Conservation (phyloP, 1,139 yeast species). For the Pichia sp. region DNA sequence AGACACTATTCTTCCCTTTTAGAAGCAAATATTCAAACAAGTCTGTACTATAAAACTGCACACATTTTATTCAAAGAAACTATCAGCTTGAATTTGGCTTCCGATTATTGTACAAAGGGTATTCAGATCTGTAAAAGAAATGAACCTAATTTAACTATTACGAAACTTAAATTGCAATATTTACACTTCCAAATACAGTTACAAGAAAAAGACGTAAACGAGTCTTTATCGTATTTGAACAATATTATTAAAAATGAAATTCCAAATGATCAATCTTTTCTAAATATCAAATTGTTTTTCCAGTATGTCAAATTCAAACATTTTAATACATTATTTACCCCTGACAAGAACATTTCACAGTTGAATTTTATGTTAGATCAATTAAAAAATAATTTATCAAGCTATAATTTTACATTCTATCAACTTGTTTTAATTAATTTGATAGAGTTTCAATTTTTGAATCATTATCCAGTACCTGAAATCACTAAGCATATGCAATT, state of each 20-base stretch:
- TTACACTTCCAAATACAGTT: constrained; percentile 35
- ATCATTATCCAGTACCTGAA: constrained; percentile 17
- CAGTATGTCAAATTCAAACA: constrained; percentile 31
- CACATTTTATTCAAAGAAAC: constrained; percentile 39
- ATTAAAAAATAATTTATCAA: constrained; percentile 13
- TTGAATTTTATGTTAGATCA: constrained; percentile 26
- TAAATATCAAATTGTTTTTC: constrained; percentile 27
- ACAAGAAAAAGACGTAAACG: constrained; percentile 17
- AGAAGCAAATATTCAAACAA: constrained; percentile 32
- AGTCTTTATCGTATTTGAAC: constrained; percentile 32
- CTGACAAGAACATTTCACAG: constrained; percentile 28
- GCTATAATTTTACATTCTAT: constrained; percentile 23
- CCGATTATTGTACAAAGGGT: constrained; percentile 37
- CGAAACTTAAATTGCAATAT: constrained; percentile 32
- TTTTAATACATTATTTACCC: constrained; percentile 28
- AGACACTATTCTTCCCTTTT: constrained; percentile 30
- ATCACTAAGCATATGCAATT: constrained; percentile 18
- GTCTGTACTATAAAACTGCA: constrained; percentile 35
- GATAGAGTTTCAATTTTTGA: constrained; percentile 10
- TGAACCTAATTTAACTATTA: constrained; percentile 9
- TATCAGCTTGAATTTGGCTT: constrained; percentile 36
- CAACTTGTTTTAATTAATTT: constrained; percentile 20
- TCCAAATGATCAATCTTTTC: constrained; percentile 7
- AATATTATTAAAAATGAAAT: constrained; percentile 27
- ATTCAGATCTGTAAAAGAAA: constrained; percentile 34